These are phyloP conservation scores for Daedaleopsis sinensis DNA, from an alignment of 768 basidiomycete species.

Conservation along the genomic window DNA sequence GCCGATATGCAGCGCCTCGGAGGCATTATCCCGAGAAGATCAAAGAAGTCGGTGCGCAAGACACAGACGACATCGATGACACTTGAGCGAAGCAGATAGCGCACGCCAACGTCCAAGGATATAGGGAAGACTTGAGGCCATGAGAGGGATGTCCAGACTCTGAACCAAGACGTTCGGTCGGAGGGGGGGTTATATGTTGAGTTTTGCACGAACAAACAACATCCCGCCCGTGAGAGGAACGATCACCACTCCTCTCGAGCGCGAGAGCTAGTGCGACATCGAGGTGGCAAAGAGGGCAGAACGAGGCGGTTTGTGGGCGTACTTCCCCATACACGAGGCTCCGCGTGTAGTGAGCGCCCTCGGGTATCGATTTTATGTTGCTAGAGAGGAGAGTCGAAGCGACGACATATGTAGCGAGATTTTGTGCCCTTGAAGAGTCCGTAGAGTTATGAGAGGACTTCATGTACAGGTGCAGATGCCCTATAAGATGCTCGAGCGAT, in stretches of 20 bases:
- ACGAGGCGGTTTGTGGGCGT: constrained; percentile 22
- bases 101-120: neutral
- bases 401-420: neutral
- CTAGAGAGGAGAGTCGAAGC: neutral
- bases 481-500: neutral
- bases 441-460: no score
- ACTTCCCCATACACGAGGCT: constrained; percentile 13
- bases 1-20: neutral
- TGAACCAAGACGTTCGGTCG: neutral
- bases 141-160: neutral
- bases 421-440: no score
- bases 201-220: neutral
- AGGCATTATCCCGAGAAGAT: neutral
- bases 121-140: neutral
- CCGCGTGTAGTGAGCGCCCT: constrained; percentile 3
- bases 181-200: neutral
- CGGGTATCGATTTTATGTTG: neutral
- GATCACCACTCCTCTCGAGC: neutral
- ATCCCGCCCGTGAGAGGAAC: neutral
- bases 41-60: neutral
- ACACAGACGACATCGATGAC: neutral
- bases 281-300: neutral
- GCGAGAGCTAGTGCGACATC: neutral
- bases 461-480: neutral
- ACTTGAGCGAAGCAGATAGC: neutral